These are phyloP conservation scores for Camellia lanceoleosa DNA, from an alignment of 148 eudicot species.

Conservation along the genomic window DNA sequence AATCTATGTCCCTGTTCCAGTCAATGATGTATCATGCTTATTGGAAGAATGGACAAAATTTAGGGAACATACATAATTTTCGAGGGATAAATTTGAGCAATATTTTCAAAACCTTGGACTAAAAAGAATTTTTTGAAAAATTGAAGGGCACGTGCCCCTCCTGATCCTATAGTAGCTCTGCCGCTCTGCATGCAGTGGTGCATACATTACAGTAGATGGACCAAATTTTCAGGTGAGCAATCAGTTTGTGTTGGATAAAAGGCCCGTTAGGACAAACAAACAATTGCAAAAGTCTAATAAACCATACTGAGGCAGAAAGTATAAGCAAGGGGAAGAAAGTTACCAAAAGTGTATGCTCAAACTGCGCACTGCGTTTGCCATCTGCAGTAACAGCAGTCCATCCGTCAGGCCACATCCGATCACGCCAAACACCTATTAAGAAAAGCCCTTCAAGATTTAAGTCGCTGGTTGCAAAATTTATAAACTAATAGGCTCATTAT, in stretches of 20 bases:
- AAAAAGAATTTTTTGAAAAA: no score
- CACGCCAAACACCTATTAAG: constrained; percentile 85
- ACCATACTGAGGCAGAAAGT: background rate
- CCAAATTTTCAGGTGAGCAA: background rate
- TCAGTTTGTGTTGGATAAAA: background rate
- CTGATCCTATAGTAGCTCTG: no score
- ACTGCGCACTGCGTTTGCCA: constrained; percentile 98
- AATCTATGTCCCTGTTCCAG: no score
- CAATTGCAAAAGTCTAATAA: background rate
- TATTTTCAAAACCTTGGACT: no score
- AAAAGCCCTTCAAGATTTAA: constrained; percentile 14
- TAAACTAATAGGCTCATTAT: background rate
- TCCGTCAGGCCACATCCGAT: constrained; percentile 99
- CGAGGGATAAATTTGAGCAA: no score
- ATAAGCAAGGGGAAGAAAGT: background rate
- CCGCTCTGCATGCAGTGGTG: no score
- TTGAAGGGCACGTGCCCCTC: no score
- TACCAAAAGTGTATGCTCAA: constrained; percentile 96
- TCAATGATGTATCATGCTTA: no score
- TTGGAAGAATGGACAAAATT: no score
- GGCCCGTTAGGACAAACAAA: background rate
- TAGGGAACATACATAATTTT: no score
- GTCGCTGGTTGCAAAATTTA: background rate
- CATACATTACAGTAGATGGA: background rate
- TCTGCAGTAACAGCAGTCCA: constrained; percentile 98